A percentile compares a stretch with the other conserved stretches of the same genome.
phyloP scores from a whole-genome alignment of 2,329 filamentous ascomycete genomes.

The Neospermospora avenae region DNA sequence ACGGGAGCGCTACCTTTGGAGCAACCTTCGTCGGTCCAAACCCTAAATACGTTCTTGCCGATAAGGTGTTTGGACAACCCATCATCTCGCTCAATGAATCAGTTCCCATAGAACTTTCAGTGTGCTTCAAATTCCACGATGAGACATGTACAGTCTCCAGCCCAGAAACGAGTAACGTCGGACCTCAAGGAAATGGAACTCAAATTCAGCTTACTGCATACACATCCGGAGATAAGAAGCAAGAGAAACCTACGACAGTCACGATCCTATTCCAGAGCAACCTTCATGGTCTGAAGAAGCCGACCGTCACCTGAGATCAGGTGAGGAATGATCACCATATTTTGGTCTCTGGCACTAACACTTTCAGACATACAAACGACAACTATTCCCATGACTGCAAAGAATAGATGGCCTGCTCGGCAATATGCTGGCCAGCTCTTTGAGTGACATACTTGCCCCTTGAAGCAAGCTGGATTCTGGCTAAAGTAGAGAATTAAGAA shows the following conservation, averaged over 20 bases:
- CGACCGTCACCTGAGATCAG: background rate
- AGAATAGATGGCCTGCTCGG: background rate
- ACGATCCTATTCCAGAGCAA: conserved; percentile 9
- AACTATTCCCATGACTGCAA: no score
- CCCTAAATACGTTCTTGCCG: conserved; percentile 4
- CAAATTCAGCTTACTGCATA: conserved; percentile 11
- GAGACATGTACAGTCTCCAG: background rate
- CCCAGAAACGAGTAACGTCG: conserved; percentile 4
- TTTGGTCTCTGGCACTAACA: background rate
- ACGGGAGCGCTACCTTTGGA: conserved; percentile 12
- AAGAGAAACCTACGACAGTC: conserved; percentile 9
- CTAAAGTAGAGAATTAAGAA: background rate
- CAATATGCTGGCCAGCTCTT: background rate
- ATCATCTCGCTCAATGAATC: conserved; percentile 6
- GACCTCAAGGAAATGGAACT: conserved; percentile 4
- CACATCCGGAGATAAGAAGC: conserved; percentile 4
- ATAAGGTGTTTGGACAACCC: conserved; percentile 10
- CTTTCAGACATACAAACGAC: background rate
- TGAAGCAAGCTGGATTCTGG: background rate
- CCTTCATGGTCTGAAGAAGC: conserved; percentile 1
- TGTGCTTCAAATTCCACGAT: conserved; percentile 11
- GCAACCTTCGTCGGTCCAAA: conserved; percentile 10
- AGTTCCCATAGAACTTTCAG: conserved; percentile 3
- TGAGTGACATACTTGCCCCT: background rate
- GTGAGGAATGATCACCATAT: background rate